Evolutionary conservation across 176 grass and related monocot genomes (phyloP).

Genomic region (Lolium multiflorum): DNA sequence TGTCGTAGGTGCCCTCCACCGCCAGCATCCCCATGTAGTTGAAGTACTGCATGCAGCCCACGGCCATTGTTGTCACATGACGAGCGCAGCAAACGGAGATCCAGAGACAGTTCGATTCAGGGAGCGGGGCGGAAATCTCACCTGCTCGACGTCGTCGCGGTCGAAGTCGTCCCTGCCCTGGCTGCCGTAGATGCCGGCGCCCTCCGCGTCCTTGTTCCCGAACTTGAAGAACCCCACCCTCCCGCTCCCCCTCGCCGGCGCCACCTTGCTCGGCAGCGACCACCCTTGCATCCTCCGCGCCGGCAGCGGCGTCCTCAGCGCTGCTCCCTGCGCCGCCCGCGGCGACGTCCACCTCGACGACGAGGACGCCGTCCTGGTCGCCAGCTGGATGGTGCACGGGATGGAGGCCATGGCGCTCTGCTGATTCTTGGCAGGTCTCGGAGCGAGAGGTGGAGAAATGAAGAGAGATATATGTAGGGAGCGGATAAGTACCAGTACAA

Average conservation of each 20-base stretch:
- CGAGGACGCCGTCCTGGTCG: constrained; percentile 23
- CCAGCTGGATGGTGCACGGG: constrained; percentile 62
- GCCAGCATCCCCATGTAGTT: constrained; percentile 99
- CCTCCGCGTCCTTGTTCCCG: constrained; percentile 83
- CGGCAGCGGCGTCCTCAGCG: constrained; percentile 54
- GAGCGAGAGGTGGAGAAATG: constrained; percentile 51
- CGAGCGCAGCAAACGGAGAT: background rate
- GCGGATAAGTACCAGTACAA: constrained; percentile 39
- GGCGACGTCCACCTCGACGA: constrained; percentile 29
- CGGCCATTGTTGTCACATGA: background rate
- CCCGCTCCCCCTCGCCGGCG: constrained; percentile 55
- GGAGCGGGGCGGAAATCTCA: background rate
- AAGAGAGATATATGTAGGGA: constrained; percentile 18
- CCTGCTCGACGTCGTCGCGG: constrained; percentile 95
- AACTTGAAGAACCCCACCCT: constrained; percentile 76
- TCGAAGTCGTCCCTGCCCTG: constrained; percentile 91
- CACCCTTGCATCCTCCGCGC: background rate
- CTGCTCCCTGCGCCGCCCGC: constrained; percentile 13
- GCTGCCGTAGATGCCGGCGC: constrained; percentile 87
- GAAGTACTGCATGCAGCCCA: constrained; percentile 77
- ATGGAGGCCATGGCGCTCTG: constrained; percentile 67
- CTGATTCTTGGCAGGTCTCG: constrained; percentile 17
- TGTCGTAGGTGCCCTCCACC: constrained; percentile 97
- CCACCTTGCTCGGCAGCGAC: constrained; percentile 46
- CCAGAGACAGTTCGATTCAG: background rate